Percentiles rank a stretch among this genome's conserved stretches.
Conservation (phyloP, 2,329 filamentous ascomycete species). For the Drechslerella coelobrocha region DNA sequence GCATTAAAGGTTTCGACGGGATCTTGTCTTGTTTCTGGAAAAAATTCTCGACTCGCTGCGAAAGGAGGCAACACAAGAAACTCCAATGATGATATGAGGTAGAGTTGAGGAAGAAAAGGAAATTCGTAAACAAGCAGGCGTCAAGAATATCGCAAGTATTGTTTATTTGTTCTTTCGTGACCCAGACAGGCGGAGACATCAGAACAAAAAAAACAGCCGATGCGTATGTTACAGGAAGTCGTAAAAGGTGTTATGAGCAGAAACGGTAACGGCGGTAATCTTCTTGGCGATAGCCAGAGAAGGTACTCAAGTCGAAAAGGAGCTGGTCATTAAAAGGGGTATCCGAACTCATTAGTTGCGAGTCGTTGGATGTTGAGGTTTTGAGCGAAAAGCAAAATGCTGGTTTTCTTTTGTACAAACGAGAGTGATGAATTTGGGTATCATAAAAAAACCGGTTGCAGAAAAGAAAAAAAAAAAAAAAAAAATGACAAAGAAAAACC, state of each 20-base stretch:
- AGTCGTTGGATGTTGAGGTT: slow-evolving; percentile 29
- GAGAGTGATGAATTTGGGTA: slow-evolving; percentile 51
- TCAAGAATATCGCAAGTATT: slow-evolving; percentile 23
- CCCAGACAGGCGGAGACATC: slow-evolving; percentile 49
- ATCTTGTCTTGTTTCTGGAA: slow-evolving; percentile 33
- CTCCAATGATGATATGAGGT: slow-evolving; percentile 42
- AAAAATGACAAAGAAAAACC: slow-evolving; percentile 27
- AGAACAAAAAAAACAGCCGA: slow-evolving; percentile 36
- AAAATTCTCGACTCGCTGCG: slow-evolving; percentile 47
- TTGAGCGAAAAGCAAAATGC: slow-evolving; percentile 35
- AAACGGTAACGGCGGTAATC: slow-evolving; percentile 31
- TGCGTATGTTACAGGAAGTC: slow-evolving; percentile 49
- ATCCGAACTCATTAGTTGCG: slow-evolving; percentile 37
- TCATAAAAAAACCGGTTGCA: slow-evolving; percentile 46
- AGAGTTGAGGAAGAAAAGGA: slow-evolving; percentile 29
- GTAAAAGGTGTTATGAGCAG: slow-evolving; percentile 29
- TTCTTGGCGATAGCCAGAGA: slow-evolving; percentile 8
- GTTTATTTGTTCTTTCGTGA: slow-evolving; percentile 33
- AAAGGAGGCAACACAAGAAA: slow-evolving; percentile 50
- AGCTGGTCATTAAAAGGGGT: slow-evolving; percentile 45
- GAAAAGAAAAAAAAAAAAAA: slow-evolving; percentile 25
- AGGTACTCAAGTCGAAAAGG: slow-evolving; percentile 23
- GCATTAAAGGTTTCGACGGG: slow-evolving; percentile 36
- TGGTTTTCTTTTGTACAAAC: slow-evolving; percentile 50
- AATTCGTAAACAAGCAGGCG: slow-evolving; percentile 47